Evolutionary conservation across 208 protist genomes (phyloP).

Genomic region (Leishmania tropica): DNA sequence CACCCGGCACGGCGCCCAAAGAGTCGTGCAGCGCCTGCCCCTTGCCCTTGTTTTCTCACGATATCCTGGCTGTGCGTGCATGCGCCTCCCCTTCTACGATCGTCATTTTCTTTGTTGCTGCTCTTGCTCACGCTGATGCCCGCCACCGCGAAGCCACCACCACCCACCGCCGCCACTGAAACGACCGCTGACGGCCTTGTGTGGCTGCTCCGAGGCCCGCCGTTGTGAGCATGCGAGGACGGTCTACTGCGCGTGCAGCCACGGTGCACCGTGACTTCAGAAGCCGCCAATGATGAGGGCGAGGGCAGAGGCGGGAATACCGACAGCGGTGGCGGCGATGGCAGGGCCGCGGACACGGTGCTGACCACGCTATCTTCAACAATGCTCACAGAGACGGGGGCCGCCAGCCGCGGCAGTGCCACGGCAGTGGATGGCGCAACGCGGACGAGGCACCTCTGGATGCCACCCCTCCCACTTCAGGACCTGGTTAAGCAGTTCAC

Average conservation of each 20-base stretch:
- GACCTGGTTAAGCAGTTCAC: neutral
- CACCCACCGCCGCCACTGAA: neutral
- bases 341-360: neutral
- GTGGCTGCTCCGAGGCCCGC: neutral
- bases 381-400: neutral
- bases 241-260: too few relatives aligned
- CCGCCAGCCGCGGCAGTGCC: neutral
- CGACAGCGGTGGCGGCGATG: neutral
- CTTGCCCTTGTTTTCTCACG: neutral
- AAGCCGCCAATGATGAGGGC: too few relatives aligned
- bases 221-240: neutral
- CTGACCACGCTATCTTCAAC: neutral
- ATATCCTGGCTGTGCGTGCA: neutral
- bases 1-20: neutral
- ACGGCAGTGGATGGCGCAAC: neutral
- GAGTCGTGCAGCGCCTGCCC: neutral
- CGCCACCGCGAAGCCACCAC: neutral
- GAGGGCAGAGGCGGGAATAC: too few relatives aligned
- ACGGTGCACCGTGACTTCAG: too few relatives aligned
- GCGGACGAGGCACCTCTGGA: neutral
- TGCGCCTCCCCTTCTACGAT: neutral
- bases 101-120: neutral
- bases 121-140: neutral
- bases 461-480: conserved; percentile 10
- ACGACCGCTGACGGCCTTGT: neutral